Base-by-base conservation (phyloP, 805 yeast genomes). In the Wickerhamiella alocasiicola region DNA sequence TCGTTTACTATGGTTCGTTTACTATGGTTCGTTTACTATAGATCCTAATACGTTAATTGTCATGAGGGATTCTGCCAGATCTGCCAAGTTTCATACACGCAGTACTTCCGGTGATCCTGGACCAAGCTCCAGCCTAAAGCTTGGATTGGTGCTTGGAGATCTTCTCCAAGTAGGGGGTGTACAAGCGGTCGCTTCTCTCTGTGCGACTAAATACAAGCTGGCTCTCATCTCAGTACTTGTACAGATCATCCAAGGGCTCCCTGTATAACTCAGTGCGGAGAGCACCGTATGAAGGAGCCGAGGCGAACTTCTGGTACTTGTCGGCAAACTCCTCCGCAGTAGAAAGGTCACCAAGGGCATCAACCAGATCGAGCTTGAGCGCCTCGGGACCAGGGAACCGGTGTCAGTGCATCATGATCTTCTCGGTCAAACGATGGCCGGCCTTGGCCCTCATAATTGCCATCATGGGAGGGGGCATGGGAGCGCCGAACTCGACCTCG, bases 311-410 rank as follows among this genome's bases (percentile, higher is more conserved):
- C 19, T 41, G 42, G 16, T 52, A 42, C 37, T 46, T 40, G 30
- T 36, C 38, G 9, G 50, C 63, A 28, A 61, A 44, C 18, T 28
- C 55, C 40, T 55, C 58, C 4, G 53, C 64, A 36, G 58, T 63
- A 2, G 49, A 47, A 21, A 58, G 37, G n/a, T 52, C 59, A 6
- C 66, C 66, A 24, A 50, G 45, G 1, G 53, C 55, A 31, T 62
- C 58, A 31, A 62, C 49, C 6, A 62, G 35, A 2, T 57, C 96
- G 61, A 83, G 95, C 59, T 87, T 84, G 44, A 88, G 67, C 0
- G 97, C 94, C 53, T 87, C 96, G 55, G 85, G 83, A 3, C 56
- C 60, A 3, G 59, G 35, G 47, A 57, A 62, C 26, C 66, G 46
- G 28, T 57, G 56, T 12, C 61, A 66, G 21, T 54, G 52, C 25